These are phyloP conservation scores for Amphicarpaea edgeworthii DNA, from an alignment of 306 rosid genomes.

Conservation along the genomic window DNA sequence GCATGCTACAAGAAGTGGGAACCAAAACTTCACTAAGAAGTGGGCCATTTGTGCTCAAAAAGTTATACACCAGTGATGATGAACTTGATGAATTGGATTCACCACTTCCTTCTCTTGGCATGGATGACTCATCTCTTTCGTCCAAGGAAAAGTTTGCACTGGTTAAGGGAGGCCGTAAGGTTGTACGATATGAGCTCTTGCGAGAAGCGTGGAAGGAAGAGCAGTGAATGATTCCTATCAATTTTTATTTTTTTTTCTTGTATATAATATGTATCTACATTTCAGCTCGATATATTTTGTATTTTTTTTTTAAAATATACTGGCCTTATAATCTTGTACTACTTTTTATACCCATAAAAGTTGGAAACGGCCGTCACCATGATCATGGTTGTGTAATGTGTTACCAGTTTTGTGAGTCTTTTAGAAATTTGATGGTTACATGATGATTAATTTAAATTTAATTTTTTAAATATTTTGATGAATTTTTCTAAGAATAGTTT, in stretches of 20 bases:
- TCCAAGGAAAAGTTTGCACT: conserved; percentile 41
- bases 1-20: conserved; percentile 65
- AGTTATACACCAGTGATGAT: conserved; percentile 80
- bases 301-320: not conserved
- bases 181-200: conserved; percentile 73
- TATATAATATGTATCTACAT: conserved; percentile 24
- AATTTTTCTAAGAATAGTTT: no score
- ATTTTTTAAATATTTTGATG: no score
- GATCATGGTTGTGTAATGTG: no score
- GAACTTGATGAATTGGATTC: conserved; percentile 92
- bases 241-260: conserved; percentile 11
- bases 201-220: conserved; percentile 84
- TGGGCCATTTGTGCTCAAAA: conserved; percentile 65
- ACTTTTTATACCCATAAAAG: not conserved
- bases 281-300: not conserved
- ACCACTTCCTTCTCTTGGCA: conserved; percentile 66
- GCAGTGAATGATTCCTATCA: conserved; percentile 42
- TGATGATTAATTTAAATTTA: no score
- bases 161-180: conserved; percentile 55
- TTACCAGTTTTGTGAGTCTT: no score
- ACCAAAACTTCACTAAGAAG: conserved; percentile 52
- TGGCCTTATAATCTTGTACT: not conserved
- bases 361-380: no score
- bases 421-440: no score
- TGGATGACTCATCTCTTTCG: conserved; percentile 55